Percentiles rank a stretch among this genome's conserved stretches.
Evolutionary conservation across 805 yeast genomes (phyloP).

Genomic region (Ogataea haglerorum): DNA sequence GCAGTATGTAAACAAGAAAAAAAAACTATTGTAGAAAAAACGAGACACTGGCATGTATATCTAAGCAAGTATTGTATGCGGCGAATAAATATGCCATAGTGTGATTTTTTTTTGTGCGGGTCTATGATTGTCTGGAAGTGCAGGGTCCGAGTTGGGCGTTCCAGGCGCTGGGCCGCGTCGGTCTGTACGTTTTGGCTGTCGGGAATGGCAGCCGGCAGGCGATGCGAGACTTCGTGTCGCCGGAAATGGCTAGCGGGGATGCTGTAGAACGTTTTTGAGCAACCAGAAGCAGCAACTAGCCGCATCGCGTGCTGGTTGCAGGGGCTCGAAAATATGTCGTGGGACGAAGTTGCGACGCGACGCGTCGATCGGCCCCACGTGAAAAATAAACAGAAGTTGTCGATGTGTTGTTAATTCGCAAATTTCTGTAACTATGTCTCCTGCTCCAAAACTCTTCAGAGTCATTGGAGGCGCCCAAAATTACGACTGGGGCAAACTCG

Average conservation of each 20-base stretch:
- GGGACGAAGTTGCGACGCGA: neutral
- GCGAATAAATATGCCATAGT: neutral
- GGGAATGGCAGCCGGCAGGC: neutral
- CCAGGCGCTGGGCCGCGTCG: neutral
- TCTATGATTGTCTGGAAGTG: neutral
- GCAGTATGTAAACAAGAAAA: constrained; percentile 3
- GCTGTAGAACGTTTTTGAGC: no score
- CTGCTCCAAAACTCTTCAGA: constrained; percentile 25
- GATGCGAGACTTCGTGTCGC: no score
- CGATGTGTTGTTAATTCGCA: constrained; percentile 10
- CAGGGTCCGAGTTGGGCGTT: neutral
- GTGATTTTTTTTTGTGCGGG: neutral
- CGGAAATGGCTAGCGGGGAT: no score
- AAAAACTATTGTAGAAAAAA: constrained; percentile 6
- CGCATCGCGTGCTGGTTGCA: neutral
- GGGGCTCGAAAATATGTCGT: neutral
- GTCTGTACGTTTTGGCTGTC: neutral
- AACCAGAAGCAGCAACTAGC: no score
- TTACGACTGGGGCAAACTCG: constrained; percentile 60
- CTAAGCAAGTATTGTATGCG: constrained; percentile 3
- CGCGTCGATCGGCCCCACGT: constrained; percentile 2
- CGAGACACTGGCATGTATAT: neutral
- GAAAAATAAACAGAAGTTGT: neutral
- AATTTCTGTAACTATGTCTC: constrained; percentile 7
- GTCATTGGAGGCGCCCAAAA: constrained; percentile 38